These are phyloP conservation scores for Cyclotella atomus DNA, from an alignment of 108 stramenopile genomes.

Conservation along the genomic window DNA sequence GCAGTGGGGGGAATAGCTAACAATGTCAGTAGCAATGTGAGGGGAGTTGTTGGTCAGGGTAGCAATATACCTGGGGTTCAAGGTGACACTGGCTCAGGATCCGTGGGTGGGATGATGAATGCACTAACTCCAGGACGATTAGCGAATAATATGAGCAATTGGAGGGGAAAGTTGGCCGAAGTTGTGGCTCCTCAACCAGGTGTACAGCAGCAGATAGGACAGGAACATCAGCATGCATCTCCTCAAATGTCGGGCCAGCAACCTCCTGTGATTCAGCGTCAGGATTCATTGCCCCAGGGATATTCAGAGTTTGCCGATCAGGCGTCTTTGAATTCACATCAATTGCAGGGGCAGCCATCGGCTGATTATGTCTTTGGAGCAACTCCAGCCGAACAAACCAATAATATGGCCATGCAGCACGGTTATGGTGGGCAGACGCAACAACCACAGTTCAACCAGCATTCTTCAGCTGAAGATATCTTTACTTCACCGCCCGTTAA, in stretches of 20 bases:
- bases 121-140: not conserved
- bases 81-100: no score
- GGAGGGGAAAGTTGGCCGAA: conserved; percentile 21
- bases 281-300: not conserved
- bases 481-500: no score
- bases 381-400: not conserved
- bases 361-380: not conserved
- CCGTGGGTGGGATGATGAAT: not conserved
- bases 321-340: not conserved
- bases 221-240: not conserved
- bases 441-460: no score
- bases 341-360: not conserved
- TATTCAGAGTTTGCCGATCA: not conserved
- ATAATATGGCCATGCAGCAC: no score
- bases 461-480: no score
- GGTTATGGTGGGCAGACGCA: no score
- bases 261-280: not conserved
- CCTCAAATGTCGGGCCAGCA: not conserved
- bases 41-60: no score
- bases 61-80: no score
- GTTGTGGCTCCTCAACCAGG: conserved; percentile 22
- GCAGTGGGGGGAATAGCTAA: conserved; percentile 11
- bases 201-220: not conserved
- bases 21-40: not conserved
- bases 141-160: conserved; percentile 17